phyloP scores from a whole-genome alignment of 1,284 basidiomycete genomes.

The Leccinum fallax region DNA sequence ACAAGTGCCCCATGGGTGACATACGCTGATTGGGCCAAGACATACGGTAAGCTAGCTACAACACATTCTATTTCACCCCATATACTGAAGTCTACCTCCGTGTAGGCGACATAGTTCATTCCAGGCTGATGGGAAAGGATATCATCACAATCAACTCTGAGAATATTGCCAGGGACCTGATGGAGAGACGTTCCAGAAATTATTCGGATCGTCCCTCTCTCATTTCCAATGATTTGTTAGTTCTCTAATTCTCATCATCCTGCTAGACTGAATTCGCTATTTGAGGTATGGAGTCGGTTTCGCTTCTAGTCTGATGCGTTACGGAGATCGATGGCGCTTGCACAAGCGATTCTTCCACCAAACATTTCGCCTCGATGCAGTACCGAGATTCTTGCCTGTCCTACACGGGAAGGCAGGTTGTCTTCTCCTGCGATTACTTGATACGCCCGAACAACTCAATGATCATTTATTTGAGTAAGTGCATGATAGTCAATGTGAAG shows the following conservation, averaged over 20 bases:
- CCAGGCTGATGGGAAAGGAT: constrained; percentile 15
- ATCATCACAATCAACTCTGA: constrained; percentile 25
- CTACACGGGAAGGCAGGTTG: constrained; percentile 14
- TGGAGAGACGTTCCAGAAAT: constrained; percentile 12
- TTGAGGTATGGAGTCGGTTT: constrained; percentile 11
- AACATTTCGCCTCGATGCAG: neutral
- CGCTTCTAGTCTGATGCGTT: too few species aligned
- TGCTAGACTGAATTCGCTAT: neutral
- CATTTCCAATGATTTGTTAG: neutral
- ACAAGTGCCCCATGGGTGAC: neutral
- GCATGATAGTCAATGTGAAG: neutral
- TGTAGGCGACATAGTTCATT: constrained; percentile 21
- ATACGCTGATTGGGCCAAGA: neutral
- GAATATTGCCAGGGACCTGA: constrained; percentile 18
- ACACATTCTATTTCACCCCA: neutral
- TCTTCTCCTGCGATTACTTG: constrained; percentile 13
- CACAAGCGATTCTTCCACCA: constrained; percentile 1
- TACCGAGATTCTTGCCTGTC: constrained; percentile 8
- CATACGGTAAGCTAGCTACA: neutral
- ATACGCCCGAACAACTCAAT: constrained; percentile 7
- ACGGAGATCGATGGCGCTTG: neutral
- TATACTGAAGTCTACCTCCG: neutral
- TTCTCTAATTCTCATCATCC: too few species aligned
- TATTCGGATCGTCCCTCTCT: neutral
- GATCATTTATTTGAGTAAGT: constrained; percentile 16